These are phyloP conservation scores for Dryadomyces quercivorus DNA, from an alignment of 2,329 filamentous ascomycete species.

Conservation along the genomic window DNA sequence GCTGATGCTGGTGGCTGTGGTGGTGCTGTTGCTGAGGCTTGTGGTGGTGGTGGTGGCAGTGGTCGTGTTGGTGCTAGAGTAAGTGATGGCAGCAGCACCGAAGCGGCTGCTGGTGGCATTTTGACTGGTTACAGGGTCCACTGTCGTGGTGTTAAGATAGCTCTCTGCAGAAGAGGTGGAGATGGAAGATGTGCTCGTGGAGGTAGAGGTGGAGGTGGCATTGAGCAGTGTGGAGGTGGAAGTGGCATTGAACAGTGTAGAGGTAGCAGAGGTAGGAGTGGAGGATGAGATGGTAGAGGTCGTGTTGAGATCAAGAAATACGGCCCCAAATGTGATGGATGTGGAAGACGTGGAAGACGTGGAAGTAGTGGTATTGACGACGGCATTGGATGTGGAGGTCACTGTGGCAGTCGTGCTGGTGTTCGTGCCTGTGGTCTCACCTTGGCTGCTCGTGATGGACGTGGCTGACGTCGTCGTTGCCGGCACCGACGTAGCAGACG, in stretches of 20 bases:
- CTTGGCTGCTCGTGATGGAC: conserved; percentile 8
- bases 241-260: background rate
- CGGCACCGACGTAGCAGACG: background rate
- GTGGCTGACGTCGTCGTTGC: background rate
- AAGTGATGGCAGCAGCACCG: background rate
- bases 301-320: no score
- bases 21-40: background rate
- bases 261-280: background rate
- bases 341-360: background rate
- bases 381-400: background rate
- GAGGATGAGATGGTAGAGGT: background rate
- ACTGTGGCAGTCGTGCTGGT: background rate
- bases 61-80: background rate
- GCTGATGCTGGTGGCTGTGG: background rate
- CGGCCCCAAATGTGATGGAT: background rate
- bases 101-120: background rate
- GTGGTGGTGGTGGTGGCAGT: background rate
- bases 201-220: background rate
- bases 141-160: no score
- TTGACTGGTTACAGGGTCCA: no score
- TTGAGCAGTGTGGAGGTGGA: background rate
- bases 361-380: background rate
- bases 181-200: background rate
- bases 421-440: conserved; percentile 9
- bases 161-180: background rate